Conservation (phyloP, 306 rosid genomes). For the Quercus robur region DNA sequence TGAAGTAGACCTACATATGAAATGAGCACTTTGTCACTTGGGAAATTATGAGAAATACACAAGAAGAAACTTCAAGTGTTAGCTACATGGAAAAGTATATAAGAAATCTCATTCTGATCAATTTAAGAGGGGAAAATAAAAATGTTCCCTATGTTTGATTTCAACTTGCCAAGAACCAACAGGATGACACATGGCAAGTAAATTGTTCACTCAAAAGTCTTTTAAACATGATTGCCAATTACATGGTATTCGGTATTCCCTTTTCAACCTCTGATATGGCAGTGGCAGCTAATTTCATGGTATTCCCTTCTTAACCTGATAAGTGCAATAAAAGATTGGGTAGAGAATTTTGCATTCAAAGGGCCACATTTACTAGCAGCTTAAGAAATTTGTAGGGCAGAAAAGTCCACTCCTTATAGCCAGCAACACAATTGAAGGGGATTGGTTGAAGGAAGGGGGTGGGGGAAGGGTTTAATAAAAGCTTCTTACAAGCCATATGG, state of each 20-base stretch:
- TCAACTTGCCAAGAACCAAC: constrained; percentile 3
- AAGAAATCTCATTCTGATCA: neutral
- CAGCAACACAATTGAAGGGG: neutral
- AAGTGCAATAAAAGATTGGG: neutral
- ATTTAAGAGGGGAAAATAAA: neutral
- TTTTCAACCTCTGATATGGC: too few relatives aligned
- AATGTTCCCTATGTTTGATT: neutral
- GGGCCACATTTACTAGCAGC: neutral
- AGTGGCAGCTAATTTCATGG: neutral
- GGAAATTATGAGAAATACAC: constrained; percentile 13
- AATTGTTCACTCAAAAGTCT: too few relatives aligned
- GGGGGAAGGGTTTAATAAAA: neutral
- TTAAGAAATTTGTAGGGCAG: neutral
- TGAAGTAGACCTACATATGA: constrained; percentile 78
- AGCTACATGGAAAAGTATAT: neutral
- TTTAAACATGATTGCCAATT: too few relatives aligned
- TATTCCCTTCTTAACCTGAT: neutral
- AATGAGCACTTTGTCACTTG: constrained; percentile 24
- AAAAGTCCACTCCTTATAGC: neutral
- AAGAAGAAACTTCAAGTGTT: constrained; percentile 12
- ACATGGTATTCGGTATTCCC: too few relatives aligned
- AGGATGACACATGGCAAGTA: neutral
- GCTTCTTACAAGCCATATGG: neutral
- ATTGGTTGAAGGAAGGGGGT: neutral
- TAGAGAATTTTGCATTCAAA: neutral